Evolutionary conservation across 2,329 filamentous ascomycete species (phyloP), one percentile per base, ranked within the genome.

Genomic region (Trichoderma guizhouense): DNA sequence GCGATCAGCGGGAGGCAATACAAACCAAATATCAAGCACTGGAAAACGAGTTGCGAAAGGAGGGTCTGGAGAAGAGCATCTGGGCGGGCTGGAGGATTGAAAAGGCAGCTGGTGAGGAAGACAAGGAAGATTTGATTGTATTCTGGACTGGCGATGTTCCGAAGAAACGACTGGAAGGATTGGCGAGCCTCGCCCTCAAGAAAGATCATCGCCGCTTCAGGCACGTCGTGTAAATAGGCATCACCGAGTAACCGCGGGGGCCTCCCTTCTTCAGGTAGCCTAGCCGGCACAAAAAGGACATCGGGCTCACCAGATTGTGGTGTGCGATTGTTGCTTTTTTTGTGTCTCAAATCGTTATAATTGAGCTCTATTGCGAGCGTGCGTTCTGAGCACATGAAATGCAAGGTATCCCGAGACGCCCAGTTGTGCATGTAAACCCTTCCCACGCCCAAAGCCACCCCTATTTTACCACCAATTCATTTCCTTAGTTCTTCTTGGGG

Each of bases 381-480:
- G 77, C 77, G 76, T 79, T 79, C 79, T 79, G 79, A 82, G 78
- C 79, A 82, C 81, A 81, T 80, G 79, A 85, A 85, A 85, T 84
- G 84, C 83, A 85, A 85, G 83, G 82, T 85, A 84, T 85, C 83
- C 85, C 84, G 82, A 85, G 85, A 88, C 86, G 86, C 86, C 86
- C 82, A 82, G 81, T 84, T 79, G 82, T 85, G 82, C 79, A 80
- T 80, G 76, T 79, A 76, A 78, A 78, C 79, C 76, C 76, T 81
- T 77, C 76, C 76, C 77, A 73, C 75, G 76, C 76, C 71, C 67
- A 72, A 77, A 76, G 75, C 62, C 66, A 75, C 70, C 57, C 57
- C 57, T 60, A 60, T 76, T 75, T 74, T 74, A 71, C 71, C 74
- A 75, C 75, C 74, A 73, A 69, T 75, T 68, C 74, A 72, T 68